Evolutionary conservation across 75 land plant genomes (phyloP).

Genomic region (Adiantum capillusveneris): DNA sequence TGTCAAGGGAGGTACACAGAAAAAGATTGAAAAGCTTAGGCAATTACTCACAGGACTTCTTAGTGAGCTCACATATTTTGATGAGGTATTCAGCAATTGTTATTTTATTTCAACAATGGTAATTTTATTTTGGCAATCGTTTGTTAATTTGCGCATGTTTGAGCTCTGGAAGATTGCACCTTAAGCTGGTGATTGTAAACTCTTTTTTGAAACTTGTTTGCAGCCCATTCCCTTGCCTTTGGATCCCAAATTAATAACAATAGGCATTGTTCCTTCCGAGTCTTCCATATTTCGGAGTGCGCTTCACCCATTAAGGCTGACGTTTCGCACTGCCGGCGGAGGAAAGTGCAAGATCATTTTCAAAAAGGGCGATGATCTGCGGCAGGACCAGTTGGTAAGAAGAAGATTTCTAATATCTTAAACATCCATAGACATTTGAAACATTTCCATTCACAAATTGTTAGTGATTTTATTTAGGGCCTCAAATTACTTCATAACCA

Average conservation of each 20-base stretch:
- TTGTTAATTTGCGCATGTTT: no score
- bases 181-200: no score
- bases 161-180: no score
- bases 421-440: no score
- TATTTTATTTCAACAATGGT: no score
- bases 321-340: slow-evolving; percentile 73
- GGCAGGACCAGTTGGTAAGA: slow-evolving; percentile 96
- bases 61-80: slow-evolving; percentile 91
- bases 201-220: not conserved
- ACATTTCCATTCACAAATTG: no score
- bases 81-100: no score
- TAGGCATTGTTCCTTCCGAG: slow-evolving; percentile 83
- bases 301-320: slow-evolving; percentile 75
- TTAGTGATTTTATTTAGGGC: no score
- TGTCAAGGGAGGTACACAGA: slow-evolving; percentile 86
- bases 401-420: no score
- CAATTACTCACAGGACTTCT: slow-evolving; percentile 83
- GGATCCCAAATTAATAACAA: slow-evolving; percentile 66
- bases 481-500: no score
- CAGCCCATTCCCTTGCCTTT: slow-evolving; percentile 89
- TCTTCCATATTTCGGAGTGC: slow-evolving; percentile 89
- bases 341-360: slow-evolving; percentile 81
- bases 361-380: slow-evolving; percentile 97
- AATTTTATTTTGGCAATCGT: no score
- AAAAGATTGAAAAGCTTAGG: slow-evolving; percentile 84